A percentile compares a stretch with the other conserved stretches of the same genome.
These are phyloP conservation scores for Phytophthora pluvialis DNA, from an alignment of 352 stramenopile genomes.

Conservation along the genomic window DNA sequence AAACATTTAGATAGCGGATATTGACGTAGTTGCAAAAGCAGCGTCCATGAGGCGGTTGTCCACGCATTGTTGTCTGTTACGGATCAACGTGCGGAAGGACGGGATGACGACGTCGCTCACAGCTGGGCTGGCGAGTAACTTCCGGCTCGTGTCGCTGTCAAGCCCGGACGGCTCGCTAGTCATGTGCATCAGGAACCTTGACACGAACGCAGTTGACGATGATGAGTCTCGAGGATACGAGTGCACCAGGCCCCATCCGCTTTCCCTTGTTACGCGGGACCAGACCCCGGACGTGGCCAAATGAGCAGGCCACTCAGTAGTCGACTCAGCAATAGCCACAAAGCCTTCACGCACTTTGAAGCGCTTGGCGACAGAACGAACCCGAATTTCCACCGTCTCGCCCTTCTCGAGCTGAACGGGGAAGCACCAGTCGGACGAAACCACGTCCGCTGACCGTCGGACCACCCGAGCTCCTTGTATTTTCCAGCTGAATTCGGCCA, in stretches of 20 bases:
- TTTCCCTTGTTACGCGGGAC: constrained; percentile 26
- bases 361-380: constrained; percentile 24
- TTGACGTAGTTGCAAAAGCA: background rate
- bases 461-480: constrained; percentile 11
- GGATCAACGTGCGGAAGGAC: constrained; percentile 24
- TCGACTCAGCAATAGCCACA: constrained; percentile 27
- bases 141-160: constrained; percentile 19
- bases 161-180: constrained; percentile 18
- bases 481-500: constrained; percentile 17
- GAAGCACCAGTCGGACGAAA: constrained; percentile 26
- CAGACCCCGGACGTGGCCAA: constrained; percentile 23
- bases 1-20: constrained; percentile 16
- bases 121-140: constrained; percentile 23
- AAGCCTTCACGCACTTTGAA: constrained; percentile 25
- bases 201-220: constrained; percentile 14
- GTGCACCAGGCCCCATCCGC: constrained; percentile 24
- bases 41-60: constrained; percentile 33
- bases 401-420: constrained; percentile 26
- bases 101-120: constrained; percentile 33
- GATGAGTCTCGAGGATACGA: constrained; percentile 18
- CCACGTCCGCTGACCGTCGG: constrained; percentile 14
- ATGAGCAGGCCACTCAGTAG: constrained; percentile 32
- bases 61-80: constrained; percentile 30
- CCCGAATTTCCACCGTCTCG: constrained; percentile 25
- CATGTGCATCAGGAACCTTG: constrained; percentile 26